A percentile compares a stretch with the other conserved stretches of the same genome.
phyloP scores from a whole-genome alignment of 2,329 filamentous ascomycete species.

The Fonsecaea monophora region DNA sequence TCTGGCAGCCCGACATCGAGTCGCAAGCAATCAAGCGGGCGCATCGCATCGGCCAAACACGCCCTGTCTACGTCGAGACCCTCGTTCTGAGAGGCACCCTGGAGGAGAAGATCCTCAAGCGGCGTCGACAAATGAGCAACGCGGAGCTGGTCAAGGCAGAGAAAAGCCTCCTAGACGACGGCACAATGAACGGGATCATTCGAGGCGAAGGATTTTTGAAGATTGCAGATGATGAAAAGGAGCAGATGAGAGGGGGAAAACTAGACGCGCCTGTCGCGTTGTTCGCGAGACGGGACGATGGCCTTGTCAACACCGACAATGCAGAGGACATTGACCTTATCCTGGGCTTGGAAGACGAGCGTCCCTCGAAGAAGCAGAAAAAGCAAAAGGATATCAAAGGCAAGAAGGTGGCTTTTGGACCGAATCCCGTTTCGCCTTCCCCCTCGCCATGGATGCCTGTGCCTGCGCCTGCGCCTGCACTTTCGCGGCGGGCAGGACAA shows the following conservation, averaged over 20 bases:
- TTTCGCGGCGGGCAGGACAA: neutral
- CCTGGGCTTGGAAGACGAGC: constrained; percentile 21
- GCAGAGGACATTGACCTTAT: constrained; percentile 21
- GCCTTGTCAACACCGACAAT: neutral
- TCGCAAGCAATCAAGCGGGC: constrained; percentile 91
- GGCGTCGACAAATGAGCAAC: constrained; percentile 76
- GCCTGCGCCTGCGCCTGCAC: neutral
- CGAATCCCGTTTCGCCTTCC: neutral
- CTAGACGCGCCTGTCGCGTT: constrained; percentile 28
- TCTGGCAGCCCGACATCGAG: constrained; percentile 82
- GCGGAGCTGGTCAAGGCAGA: constrained; percentile 58
- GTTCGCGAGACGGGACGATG: constrained; percentile 30
- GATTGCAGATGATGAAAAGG: constrained; percentile 45
- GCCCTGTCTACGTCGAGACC: constrained; percentile 82
- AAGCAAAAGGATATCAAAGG: neutral
- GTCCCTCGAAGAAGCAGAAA: constrained; percentile 20
- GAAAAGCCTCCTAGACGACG: constrained; percentile 65
- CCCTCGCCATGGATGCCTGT: neutral
- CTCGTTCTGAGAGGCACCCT: constrained; percentile 79
- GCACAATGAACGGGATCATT: constrained; percentile 64
- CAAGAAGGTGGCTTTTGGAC: neutral
- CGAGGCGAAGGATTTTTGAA: constrained; percentile 61
- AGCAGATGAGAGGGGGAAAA: constrained; percentile 17
- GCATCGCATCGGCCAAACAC: constrained; percentile 82
- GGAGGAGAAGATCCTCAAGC: constrained; percentile 81